A percentile compares a stretch with the other conserved stretches of the same genome.
phyloP scores from a whole-genome alignment of 1,284 basidiomycete genomes.

The Cerrena zonata region DNA sequence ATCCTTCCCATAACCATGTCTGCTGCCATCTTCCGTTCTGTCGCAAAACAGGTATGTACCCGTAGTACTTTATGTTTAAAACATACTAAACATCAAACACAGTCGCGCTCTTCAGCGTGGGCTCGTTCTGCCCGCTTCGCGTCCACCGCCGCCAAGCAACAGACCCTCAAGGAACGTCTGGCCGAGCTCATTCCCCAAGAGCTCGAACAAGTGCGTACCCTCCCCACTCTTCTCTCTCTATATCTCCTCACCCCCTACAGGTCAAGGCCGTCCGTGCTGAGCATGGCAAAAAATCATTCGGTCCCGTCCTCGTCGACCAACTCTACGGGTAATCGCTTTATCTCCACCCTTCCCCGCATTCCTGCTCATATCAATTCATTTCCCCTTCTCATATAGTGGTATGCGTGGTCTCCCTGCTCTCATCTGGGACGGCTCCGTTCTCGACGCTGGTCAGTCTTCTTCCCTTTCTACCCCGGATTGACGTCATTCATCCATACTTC shows the following conservation, averaged over 20 bases:
- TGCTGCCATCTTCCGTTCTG: constrained; percentile 31
- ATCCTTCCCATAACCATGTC: constrained; percentile 25
- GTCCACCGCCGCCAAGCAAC: constrained; percentile 62
- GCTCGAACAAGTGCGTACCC: constrained; percentile 66
- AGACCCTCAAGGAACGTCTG: constrained; percentile 84
- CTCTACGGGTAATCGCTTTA: constrained; percentile 63
- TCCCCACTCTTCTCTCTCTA: constrained; percentile 3
- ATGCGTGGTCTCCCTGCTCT: constrained; percentile 87
- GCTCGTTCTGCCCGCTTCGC: constrained; percentile 54
- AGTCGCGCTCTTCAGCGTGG: constrained; percentile 38
- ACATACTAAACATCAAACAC: background rate
- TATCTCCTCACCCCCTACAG: constrained; percentile 31
- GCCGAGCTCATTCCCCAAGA: constrained; percentile 86
- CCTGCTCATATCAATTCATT: constrained; percentile 11
- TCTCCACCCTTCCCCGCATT: background rate
- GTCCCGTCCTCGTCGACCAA: constrained; percentile 86
- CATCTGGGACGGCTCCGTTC: constrained; percentile 94
- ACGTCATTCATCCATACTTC: constrained; percentile 4
- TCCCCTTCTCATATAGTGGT: too few species aligned
- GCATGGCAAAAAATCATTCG: constrained; percentile 87
- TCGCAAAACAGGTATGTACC: constrained; percentile 42
- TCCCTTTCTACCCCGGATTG: constrained; percentile 1
- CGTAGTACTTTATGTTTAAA: constrained; percentile 12
- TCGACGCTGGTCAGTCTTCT: constrained; percentile 69
- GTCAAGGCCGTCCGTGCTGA: constrained; percentile 78